A percentile compares a stretch with the other conserved stretches of the same genome.
These are phyloP conservation scores for Ceratocystis ficicola DNA, from an alignment of 2,329 filamentous ascomycete genomes.

Conservation along the genomic window DNA sequence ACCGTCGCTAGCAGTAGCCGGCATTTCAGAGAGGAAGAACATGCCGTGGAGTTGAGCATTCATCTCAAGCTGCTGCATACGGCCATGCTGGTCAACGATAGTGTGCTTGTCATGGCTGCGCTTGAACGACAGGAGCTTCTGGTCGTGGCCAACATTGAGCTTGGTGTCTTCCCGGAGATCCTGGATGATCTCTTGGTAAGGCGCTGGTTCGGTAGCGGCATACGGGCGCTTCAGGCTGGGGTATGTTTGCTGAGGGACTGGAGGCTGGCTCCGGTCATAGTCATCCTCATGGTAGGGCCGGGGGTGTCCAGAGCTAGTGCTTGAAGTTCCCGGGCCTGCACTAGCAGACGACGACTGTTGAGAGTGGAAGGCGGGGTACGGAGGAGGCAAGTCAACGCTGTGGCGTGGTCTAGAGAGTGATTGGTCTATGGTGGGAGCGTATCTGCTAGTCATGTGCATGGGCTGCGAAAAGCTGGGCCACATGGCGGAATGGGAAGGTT, in stretches of 20 bases:
- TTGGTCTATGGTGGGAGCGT: conserved; percentile 38
- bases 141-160: conserved; percentile 46
- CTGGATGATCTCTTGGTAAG: conserved; percentile 50
- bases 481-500: conserved; percentile 44
- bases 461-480: conserved; percentile 49
- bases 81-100: conserved; percentile 47
- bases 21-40: conserved; percentile 78
- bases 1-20: conserved; percentile 48
- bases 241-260: conserved; percentile 38
- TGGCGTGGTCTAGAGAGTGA: conserved; percentile 33
- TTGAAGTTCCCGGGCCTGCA: neutral
- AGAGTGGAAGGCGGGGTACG: conserved; percentile 36
- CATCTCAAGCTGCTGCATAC: conserved; percentile 49
- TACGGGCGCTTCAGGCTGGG: conserved; percentile 47
- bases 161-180: conserved; percentile 49
- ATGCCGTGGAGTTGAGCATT: conserved; percentile 72
- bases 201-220: conserved; percentile 37
- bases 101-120: conserved; percentile 47
- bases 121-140: conserved; percentile 49
- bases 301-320: neutral
- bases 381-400: conserved; percentile 33
- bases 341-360: conserved; percentile 12
- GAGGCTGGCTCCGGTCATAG: conserved; percentile 36
- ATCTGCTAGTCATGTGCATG: conserved; percentile 38
- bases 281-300: conserved; percentile 29